Evolutionary conservation across 2,329 filamentous ascomycete genomes (phyloP), one percentile per base, ranked within the genome.

Genomic region (Colletotrichum endophyticum): DNA sequence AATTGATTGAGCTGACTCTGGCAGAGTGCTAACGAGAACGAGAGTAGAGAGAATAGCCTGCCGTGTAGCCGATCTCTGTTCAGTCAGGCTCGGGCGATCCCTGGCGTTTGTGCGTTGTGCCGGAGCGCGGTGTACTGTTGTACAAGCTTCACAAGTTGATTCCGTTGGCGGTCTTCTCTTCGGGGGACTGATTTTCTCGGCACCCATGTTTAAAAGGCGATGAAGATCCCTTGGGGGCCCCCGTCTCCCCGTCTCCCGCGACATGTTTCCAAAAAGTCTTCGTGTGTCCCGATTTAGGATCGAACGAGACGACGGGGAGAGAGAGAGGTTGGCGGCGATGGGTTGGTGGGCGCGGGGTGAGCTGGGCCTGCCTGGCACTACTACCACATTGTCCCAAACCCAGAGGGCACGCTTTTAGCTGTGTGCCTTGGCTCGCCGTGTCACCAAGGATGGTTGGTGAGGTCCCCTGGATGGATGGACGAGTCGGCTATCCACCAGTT

Each of bases 61-160:
- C 70, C 73, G 70, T 56, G 63, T 63, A 75, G 39, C 73, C 73
- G 70, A 75, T 57, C 32, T 64, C 15, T 49, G 56, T 67, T 16
- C 57, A 63, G 25, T 62, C 28, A n/a, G 63, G 57, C 34, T 39
- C 53, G 56, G 70, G 57, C 73, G 70, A 73, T 73, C 70, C 56
- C 59, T 67, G 73, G 36, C 64, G 56, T 62, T 39, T 63, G 56
- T 63, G 56, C 53, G 34, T 49, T 66, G 53, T 69, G 44, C 66
- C 49, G n/a, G 27, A 66, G 66, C 44, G 39, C 28, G 11, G 34
- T 66, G 39, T 27, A 66, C 8, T 16, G 34, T 66, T 49, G 44
- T 22, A 49, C 44, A 49, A 49, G 44, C 44, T 22, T 49, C 44
- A 22, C n/a, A 13, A 13, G 1, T 34, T 19, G 16, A n/a, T 22